These are phyloP conservation scores for Pneumocystis sp. DNA, from an alignment of 1,139 yeast genomes.

Conservation along the genomic window DNA sequence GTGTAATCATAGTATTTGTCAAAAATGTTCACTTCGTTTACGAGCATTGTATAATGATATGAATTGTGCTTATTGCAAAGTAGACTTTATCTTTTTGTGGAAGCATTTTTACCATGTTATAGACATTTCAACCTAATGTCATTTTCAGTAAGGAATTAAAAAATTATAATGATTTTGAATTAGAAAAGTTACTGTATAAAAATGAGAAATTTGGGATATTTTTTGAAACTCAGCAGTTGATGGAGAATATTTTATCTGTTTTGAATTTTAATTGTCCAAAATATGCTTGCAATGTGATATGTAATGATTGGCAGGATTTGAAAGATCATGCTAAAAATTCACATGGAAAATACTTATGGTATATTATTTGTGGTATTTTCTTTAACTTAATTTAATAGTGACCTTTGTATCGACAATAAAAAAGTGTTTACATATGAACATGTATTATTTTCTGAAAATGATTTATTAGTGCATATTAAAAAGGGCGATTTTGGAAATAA, in stretches of 20 bases:
- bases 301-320: conserved; percentile 40
- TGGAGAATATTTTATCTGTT: conserved; percentile 36
- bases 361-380: neutral
- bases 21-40: conserved; percentile 66
- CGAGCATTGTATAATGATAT: conserved; percentile 63
- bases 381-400: conserved; percentile 14
- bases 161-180: conserved; percentile 30
- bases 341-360: conserved; percentile 46
- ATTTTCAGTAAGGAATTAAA: conserved; percentile 41
- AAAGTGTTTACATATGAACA: conserved; percentile 66
- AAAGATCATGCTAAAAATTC: conserved; percentile 47
- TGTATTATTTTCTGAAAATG: conserved; percentile 43
- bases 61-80: conserved; percentile 60
- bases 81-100: conserved; percentile 2
- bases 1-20: conserved; percentile 77
- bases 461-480: conserved; percentile 53
- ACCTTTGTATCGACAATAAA: conserved; percentile 59
- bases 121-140: conserved; percentile 43
- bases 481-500: conserved; percentile 34
- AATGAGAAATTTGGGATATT: conserved; percentile 21
- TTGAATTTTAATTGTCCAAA: conserved; percentile 46
- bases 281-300: conserved; percentile 30
- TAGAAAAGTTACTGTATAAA: conserved; percentile 24
- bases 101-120: neutral
- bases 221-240: conserved; percentile 21